phyloP scores from a whole-genome alignment of 805 yeast species.

The Cyberlindnera nakhonratchasimensis region DNA sequence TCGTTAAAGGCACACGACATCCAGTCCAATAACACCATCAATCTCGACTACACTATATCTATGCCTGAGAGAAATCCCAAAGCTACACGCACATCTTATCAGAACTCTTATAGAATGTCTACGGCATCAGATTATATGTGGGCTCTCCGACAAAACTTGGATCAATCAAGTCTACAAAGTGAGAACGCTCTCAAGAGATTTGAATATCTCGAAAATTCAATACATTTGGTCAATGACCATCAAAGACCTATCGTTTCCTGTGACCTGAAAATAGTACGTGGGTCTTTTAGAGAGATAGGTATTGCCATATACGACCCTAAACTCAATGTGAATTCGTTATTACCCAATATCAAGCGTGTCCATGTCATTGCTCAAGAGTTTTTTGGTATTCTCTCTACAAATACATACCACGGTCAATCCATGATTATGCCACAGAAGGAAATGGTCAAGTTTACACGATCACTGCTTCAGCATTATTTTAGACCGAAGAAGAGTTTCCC shows the following conservation, averaged over 20 bases:
- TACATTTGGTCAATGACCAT: slow-evolving; percentile 13
- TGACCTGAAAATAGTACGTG: slow-evolving; percentile 12
- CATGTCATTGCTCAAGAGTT: slow-evolving; percentile 21
- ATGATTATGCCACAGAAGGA: slow-evolving; percentile 10
- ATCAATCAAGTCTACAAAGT: neutral
- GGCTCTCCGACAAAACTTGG: slow-evolving; percentile 8
- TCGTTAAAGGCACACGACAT: slow-evolving; percentile 1
- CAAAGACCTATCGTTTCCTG: slow-evolving; percentile 8
- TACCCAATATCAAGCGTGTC: slow-evolving; percentile 14
- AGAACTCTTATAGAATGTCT: slow-evolving; percentile 8
- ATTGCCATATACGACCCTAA: slow-evolving; percentile 21
- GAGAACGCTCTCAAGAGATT: slow-evolving; percentile 18
- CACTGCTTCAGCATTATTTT: slow-evolving; percentile 4
- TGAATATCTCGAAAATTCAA: slow-evolving; percentile 12
- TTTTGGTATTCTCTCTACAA: slow-evolving; percentile 23
- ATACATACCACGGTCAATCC: slow-evolving; percentile 21
- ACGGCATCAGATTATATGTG: slow-evolving; percentile 11
- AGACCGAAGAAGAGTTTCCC: neutral
- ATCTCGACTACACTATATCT: neutral
- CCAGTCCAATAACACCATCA: neutral
- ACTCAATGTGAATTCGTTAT: slow-evolving; percentile 10
- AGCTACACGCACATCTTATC: neutral
- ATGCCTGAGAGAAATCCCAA: neutral
- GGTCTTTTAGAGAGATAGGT: slow-evolving; percentile 19
- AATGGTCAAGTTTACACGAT: slow-evolving; percentile 10